Evolutionary conservation across 1,284 basidiomycete species (phyloP).

Genomic region (Blastosporella zonata): DNA sequence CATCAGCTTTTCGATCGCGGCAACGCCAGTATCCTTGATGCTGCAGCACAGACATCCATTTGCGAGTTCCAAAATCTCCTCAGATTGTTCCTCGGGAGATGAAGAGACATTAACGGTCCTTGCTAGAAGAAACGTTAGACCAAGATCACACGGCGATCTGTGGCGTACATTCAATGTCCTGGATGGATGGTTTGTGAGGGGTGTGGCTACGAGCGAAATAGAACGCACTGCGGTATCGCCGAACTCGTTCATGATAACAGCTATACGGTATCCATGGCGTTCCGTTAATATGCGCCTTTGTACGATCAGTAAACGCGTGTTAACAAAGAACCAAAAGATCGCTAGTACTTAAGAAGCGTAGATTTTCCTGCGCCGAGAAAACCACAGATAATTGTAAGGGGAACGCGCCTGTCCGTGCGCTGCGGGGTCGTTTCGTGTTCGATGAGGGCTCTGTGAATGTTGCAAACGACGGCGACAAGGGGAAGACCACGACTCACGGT

Average conservation of each 20-base stretch:
- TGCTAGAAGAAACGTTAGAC: conserved; percentile 41
- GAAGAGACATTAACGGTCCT: conserved; percentile 78
- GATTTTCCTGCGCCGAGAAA: conserved; percentile 92
- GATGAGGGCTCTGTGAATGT: conserved; percentile 42
- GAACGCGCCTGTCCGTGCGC: conserved; percentile 47
- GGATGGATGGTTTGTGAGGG: conserved; percentile 18
- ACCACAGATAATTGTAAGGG: conserved; percentile 87
- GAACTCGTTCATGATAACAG: conserved; percentile 97
- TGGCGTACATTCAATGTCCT: conserved; percentile 65
- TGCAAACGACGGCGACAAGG: conserved; percentile 12
- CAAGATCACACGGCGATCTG: not conserved
- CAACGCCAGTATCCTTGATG: conserved; percentile 87
- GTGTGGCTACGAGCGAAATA: not conserved
- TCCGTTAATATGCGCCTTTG: conserved; percentile 83
- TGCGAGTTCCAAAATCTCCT: conserved; percentile 83
- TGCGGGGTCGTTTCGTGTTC: conserved; percentile 27
- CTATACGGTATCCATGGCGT: conserved; percentile 89
- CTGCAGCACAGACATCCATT: conserved; percentile 96
- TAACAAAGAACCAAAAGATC: conserved; percentile 4
- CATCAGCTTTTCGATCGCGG: conserved; percentile 90
- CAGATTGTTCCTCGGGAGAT: conserved; percentile 57
- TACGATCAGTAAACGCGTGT: conserved; percentile 1
- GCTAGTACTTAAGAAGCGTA: conserved; percentile 71
- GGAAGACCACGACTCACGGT: conserved; percentile 37
- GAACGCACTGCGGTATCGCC: conserved; percentile 73